Conservation (phyloP, 805 yeast species). For the Candida maesae region DNA sequence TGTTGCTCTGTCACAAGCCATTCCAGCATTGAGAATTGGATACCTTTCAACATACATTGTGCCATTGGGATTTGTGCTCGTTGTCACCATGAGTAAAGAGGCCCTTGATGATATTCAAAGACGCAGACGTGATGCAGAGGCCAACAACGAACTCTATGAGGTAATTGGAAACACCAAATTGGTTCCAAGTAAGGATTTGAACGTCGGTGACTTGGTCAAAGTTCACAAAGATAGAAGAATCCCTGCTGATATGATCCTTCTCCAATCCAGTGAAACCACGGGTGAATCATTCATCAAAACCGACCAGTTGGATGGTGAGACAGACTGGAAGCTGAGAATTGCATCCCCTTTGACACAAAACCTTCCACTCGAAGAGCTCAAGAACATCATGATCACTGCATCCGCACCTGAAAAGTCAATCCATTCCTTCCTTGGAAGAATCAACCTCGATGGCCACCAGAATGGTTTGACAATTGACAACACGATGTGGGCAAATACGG, state of each 20-base stretch:
- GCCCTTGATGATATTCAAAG: constrained; percentile 92
- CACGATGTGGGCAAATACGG: constrained; percentile 98
- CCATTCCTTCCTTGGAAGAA: constrained; percentile 74
- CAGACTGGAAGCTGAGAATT: constrained; percentile 94
- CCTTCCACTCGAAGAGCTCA: constrained; percentile 46
- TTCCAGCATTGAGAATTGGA: constrained; percentile 89
- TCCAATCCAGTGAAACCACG: constrained; percentile 74
- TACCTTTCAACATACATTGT: constrained; percentile 89
- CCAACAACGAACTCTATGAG: constrained; percentile 79
- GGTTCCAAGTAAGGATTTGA: constrained; percentile 57
- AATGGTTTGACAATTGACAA: constrained; percentile 79
- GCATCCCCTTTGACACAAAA: constrained; percentile 74
- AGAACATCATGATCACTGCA: constrained; percentile 56
- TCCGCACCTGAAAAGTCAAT: constrained; percentile 84
- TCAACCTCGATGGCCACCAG: constrained; percentile 54
- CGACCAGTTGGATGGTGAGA: constrained; percentile 97
- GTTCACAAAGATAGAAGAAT: constrained; percentile 79
- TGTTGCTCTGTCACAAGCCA: constrained; percentile 90
- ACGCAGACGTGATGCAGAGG: constrained; percentile 84
- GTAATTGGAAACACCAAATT: constrained; percentile 46
- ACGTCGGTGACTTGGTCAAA: constrained; percentile 82
- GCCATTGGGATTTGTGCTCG: constrained; percentile 87
- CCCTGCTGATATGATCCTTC: constrained; percentile 88
- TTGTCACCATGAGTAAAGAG: constrained; percentile 93
- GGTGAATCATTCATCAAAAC: constrained; percentile 95